Evolutionary conservation across 2,329 filamentous ascomycete species (phyloP).

Genomic region (Blumeriella jaapii): DNA sequence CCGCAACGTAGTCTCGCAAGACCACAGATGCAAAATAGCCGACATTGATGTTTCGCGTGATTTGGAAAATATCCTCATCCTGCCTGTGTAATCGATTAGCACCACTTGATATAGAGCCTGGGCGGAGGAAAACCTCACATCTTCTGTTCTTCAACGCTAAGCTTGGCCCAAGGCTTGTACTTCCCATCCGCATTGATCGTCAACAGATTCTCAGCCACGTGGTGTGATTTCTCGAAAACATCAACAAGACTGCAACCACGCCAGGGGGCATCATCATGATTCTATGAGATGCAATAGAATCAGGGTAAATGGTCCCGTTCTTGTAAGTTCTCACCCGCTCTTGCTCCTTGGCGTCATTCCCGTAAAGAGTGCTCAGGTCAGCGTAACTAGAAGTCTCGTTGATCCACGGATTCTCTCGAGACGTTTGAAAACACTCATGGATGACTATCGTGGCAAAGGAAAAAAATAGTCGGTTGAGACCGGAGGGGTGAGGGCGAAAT

Average conservation of each 20-base stretch:
- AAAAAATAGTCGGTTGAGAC: constrained; percentile 35
- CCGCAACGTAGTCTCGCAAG: constrained; percentile 33
- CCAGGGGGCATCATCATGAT: constrained; percentile 38
- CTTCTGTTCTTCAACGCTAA: constrained; percentile 28
- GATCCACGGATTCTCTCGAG: constrained; percentile 30
- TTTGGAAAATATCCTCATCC: constrained; percentile 38
- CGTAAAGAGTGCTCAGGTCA: constrained; percentile 36
- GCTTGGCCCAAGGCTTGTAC: constrained; percentile 31
- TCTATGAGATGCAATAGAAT: constrained; percentile 33
- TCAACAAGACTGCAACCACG: constrained; percentile 30
- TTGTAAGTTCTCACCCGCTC: constrained; percentile 32
- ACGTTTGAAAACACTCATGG: constrained; percentile 36
- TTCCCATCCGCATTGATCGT: constrained; percentile 34
- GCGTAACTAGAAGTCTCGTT: constrained; percentile 37
- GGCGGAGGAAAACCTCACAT: constrained; percentile 25
- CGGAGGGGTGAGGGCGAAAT: constrained; percentile 34
- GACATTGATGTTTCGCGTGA: constrained; percentile 35
- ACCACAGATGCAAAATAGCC: constrained; percentile 36
- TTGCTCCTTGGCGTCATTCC: constrained; percentile 33
- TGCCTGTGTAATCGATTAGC: constrained; percentile 27
- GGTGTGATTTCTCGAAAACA: constrained; percentile 36
- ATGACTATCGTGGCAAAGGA: constrained; percentile 37
- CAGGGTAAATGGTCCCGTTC: constrained; percentile 32
- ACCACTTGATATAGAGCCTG: not conserved
- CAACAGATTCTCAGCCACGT: constrained; percentile 30